A percentile compares a stretch with the other conserved stretches of the same genome.
These are phyloP conservation scores for Tolypocladium inflatum DNA, from an alignment of 2,329 filamentous ascomycete genomes.

Conservation along the genomic window DNA sequence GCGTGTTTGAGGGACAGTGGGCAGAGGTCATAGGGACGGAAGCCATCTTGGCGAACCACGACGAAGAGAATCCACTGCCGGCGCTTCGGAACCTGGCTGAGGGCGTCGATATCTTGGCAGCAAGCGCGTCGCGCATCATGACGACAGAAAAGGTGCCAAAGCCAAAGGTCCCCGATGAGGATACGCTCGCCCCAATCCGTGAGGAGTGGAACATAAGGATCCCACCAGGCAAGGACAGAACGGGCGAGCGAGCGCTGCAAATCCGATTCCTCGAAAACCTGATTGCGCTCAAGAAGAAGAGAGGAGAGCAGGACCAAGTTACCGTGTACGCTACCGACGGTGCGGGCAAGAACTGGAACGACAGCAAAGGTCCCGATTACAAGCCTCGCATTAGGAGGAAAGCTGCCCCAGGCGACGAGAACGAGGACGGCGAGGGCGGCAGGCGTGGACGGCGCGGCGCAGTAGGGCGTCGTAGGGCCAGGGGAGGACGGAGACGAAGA, in stretches of 20 bases:
- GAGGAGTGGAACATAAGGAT: slow-evolving; percentile 34
- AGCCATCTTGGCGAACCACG: slow-evolving; percentile 54
- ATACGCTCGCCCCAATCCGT: slow-evolving; percentile 28
- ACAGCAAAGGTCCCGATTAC: slow-evolving; percentile 30
- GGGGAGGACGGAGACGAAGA: slow-evolving; percentile 11
- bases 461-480: slow-evolving; percentile 10
- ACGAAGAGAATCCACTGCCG: slow-evolving; percentile 20
- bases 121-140: slow-evolving; percentile 54
- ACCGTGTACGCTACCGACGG: slow-evolving; percentile 46
- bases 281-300: slow-evolving; percentile 53
- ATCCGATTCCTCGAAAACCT: slow-evolving; percentile 55
- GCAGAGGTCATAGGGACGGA: slow-evolving; percentile 76
- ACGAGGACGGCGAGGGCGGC: slow-evolving; percentile 14
- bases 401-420: slow-evolving; percentile 3
- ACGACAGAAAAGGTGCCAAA: slow-evolving; percentile 45
- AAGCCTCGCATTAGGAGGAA: slow-evolving; percentile 20
- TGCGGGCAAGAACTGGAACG: slow-evolving; percentile 29
- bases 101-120: slow-evolving; percentile 58
- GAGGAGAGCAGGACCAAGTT: slow-evolving; percentile 56
- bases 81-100: slow-evolving; percentile 34
- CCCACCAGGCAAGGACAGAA: slow-evolving; percentile 33
- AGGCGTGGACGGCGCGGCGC: not conserved
- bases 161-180: slow-evolving; percentile 27
- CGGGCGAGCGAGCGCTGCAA: slow-evolving; percentile 37
- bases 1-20: slow-evolving; percentile 75